phyloP scores from a whole-genome alignment of 2,329 filamentous ascomycete species.

The Fusarium austroafricanum region DNA sequence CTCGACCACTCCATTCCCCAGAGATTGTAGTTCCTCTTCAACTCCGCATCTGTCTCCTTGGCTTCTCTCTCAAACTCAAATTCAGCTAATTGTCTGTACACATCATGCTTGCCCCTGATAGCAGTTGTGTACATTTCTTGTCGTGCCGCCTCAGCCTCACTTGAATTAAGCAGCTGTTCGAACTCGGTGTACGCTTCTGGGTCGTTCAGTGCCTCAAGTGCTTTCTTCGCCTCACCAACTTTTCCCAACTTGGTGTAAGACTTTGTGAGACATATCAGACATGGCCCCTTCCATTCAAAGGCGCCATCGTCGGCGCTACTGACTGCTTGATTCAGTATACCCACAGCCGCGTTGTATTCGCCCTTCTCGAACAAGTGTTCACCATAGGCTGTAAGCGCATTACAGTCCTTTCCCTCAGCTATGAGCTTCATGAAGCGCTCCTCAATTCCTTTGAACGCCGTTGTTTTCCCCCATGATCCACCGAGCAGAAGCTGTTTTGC shows the following conservation, averaged over 20 bases:
- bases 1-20: conserved; percentile 53
- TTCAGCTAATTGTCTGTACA: conserved; percentile 48
- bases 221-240: conserved; percentile 37
- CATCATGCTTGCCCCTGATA: conserved; percentile 39
- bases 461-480: conserved; percentile 35
- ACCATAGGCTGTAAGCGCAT: conserved; percentile 53
- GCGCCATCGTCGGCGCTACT: background rate
- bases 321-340: conserved; percentile 44
- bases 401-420: conserved; percentile 46
- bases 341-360: conserved; percentile 40
- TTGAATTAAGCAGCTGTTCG: conserved; percentile 40
- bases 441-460: conserved; percentile 37
- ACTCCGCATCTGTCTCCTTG: conserved; percentile 19
- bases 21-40: conserved; percentile 36
- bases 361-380: conserved; percentile 44
- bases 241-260: conserved; percentile 40
- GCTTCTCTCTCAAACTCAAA: conserved; percentile 43
- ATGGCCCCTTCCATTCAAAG: conserved; percentile 47
- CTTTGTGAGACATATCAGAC: conserved; percentile 45
- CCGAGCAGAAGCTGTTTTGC: conserved; percentile 38
- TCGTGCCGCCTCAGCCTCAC: conserved; percentile 39
- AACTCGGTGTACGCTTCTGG: conserved; percentile 46
- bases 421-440: conserved; percentile 49
- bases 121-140: conserved; percentile 46
- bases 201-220: conserved; percentile 41